phyloP scores from a whole-genome alignment of 495 filamentous ascomycete species.

The Aspergillus coremiiformis region DNA sequence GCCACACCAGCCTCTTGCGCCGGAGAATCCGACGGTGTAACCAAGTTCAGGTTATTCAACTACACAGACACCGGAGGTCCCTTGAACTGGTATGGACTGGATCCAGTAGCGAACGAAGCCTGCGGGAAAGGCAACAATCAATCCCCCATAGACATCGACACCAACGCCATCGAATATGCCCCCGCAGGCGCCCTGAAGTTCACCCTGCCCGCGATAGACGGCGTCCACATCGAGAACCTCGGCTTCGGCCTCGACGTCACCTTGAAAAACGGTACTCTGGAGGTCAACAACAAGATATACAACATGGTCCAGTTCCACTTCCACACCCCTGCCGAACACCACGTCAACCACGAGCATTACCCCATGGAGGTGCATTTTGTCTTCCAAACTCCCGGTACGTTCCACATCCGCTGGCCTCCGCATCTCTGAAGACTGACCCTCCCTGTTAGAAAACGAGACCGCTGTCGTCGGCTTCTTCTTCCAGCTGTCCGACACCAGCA shows the following conservation, averaged over 20 bases:
- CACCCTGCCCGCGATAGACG: slow-evolving; percentile 31
- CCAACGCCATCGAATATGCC: slow-evolving; percentile 22
- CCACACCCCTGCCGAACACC: slow-evolving; percentile 63
- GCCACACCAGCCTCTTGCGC: not conserved
- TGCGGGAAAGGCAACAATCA: slow-evolving; percentile 52
- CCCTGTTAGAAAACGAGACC: slow-evolving; percentile 22
- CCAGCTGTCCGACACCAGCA: slow-evolving; percentile 40
- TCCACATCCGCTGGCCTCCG: not conserved
- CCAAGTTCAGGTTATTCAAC: slow-evolving; percentile 5
- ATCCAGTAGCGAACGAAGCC: slow-evolving; percentile 22
- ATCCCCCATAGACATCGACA: slow-evolving; percentile 55
- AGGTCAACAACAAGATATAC: slow-evolving; percentile 19
- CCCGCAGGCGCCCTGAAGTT: slow-evolving; percentile 28
- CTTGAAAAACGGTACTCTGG: slow-evolving; percentile 33
- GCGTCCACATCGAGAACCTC: slow-evolving; percentile 50
- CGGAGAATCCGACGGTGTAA: not conserved
- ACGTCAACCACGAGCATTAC: slow-evolving; percentile 46
- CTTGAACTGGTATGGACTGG: slow-evolving; percentile 50
- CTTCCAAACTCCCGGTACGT: slow-evolving; percentile 42
- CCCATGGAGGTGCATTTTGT: slow-evolving; percentile 63
- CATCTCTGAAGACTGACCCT: slow-evolving; percentile 4
- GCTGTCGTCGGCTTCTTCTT: slow-evolving; percentile 56
- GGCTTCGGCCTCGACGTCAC: slow-evolving; percentile 53
- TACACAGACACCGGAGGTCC: slow-evolving; percentile 49
- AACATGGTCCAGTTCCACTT: slow-evolving; percentile 61